These are phyloP conservation scores for Ascoidea tarda DNA, from an alignment of 805 yeast genomes.

Conservation along the genomic window DNA sequence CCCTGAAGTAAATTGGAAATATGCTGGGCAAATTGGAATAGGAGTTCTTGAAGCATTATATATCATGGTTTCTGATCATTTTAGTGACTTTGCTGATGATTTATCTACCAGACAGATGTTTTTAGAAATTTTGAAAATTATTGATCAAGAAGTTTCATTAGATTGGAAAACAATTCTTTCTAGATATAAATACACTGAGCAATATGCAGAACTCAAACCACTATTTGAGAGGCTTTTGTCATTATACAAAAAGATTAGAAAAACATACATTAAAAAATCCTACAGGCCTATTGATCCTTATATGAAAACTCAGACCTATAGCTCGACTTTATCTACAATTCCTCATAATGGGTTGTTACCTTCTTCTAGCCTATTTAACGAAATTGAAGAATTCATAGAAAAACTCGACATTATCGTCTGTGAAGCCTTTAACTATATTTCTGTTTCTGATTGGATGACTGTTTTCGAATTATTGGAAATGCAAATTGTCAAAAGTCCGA, in stretches of 20 bases:
- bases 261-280: conserved; percentile 52
- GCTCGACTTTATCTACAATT: conserved; percentile 31
- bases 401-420: conserved; percentile 49
- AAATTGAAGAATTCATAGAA: conserved; percentile 47
- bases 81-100: conserved; percentile 62
- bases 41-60: conserved; percentile 70
- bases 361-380: conserved; percentile 15
- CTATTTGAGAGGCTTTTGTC: conserved; percentile 19
- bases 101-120: conserved; percentile 41
- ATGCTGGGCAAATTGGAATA: conserved; percentile 64
- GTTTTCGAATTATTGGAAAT: conserved; percentile 62
- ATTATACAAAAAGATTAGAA: conserved; percentile 52
- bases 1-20: conserved; percentile 43
- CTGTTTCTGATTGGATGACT: conserved; percentile 65
- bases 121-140: conserved; percentile 47
- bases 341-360: conserved; percentile 31
- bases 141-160: conserved; percentile 48
- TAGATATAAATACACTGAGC: conserved; percentile 13
- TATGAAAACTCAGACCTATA: conserved; percentile 23
- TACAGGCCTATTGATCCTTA: conserved; percentile 44
- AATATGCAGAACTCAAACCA: conserved; percentile 15
- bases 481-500: conserved; percentile 41
- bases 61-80: conserved; percentile 58
- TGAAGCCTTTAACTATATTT: conserved; percentile 39
- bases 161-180: conserved; percentile 31